These are phyloP conservation scores for Podaxis sp. DNA, from an alignment of 768 basidiomycete genomes.

Conservation along the genomic window DNA sequence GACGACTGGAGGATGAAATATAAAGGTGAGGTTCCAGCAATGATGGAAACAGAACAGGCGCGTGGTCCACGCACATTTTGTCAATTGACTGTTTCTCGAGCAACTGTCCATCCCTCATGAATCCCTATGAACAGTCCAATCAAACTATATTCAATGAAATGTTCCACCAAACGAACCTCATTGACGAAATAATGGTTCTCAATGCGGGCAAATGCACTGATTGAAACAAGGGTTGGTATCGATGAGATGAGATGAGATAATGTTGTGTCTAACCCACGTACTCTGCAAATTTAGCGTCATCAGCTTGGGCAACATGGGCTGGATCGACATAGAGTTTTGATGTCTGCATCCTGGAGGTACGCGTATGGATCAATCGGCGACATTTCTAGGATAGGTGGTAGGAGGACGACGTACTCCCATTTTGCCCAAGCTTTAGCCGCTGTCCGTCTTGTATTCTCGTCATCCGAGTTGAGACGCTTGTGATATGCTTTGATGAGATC, in stretches of 20 bases:
- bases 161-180: conserved; percentile 41
- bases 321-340: conserved; percentile 73
- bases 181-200: conserved; percentile 94
- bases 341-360: conserved; percentile 69
- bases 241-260: background rate
- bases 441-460: conserved; percentile 59
- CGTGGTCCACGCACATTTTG: conserved; percentile 63
- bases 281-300: conserved; percentile 76
- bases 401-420: conserved; percentile 71
- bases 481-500: conserved; percentile 88
- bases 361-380: background rate
- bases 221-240: background rate
- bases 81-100: conserved; percentile 82
- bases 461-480: conserved; percentile 67
- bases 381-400: background rate
- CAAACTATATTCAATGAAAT: background rate
- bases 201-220: conserved; percentile 83
- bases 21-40: background rate
- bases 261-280: conserved; percentile 30
- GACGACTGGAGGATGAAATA: conserved; percentile 56
- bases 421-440: conserved; percentile 88
- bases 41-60: background rate
- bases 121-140: conserved; percentile 49
- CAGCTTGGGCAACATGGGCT: conserved; percentile 64
- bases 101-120: conserved; percentile 87